Base-by-base conservation (phyloP, 805 yeast genomes). In the Candida railenensis region DNA sequence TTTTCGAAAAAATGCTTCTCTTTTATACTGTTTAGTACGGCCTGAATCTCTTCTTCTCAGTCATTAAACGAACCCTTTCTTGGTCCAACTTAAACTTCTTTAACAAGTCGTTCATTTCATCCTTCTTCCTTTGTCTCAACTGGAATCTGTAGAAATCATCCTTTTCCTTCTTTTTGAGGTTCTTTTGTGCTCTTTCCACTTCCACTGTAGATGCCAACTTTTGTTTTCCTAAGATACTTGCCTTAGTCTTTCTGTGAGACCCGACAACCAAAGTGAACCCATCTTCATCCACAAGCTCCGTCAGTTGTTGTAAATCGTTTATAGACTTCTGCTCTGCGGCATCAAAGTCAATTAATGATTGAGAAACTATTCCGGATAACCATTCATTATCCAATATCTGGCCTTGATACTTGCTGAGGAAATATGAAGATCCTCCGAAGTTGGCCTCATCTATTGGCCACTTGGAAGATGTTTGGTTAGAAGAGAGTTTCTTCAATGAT, bases 131-230 rank as follows among this genome's bases (percentile, higher is more conserved):
- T 64, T 94, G 96, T 67, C 99, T 83, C 55, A 94, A 80, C 72
- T 94, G 99, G 81, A 91, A 94, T 58, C 96, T 78, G 74, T 94
- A 94, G 74, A 94, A 94, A 68, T 95, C 98, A 54, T 79, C 77
- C 73, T 91, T 89, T 57, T 88, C 91, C 61, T 83, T 83, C 65
- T 78, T 81, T 65, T 85, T 82, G 69, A 77, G 73, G 64, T 80
- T 85, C 44, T 73, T 67, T 49, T 69, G 65, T 14, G 70, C 66
- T 46, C 66, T 71, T 2, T 62, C 71, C 46, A 56, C 57, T 52
- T 59, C 70, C 14, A 62, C 66, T 30, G 69, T 67, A 21, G 67
- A 64, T 3, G 76, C 70, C 25, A 61, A 54, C 52, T 70, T 66
- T 48, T 70, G 77, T 57, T 79, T 75, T 37, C 87, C 87, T 63